Evolutionary conservation across 306 rosid species (phyloP).

Genomic region (Cajanus cajan): DNA sequence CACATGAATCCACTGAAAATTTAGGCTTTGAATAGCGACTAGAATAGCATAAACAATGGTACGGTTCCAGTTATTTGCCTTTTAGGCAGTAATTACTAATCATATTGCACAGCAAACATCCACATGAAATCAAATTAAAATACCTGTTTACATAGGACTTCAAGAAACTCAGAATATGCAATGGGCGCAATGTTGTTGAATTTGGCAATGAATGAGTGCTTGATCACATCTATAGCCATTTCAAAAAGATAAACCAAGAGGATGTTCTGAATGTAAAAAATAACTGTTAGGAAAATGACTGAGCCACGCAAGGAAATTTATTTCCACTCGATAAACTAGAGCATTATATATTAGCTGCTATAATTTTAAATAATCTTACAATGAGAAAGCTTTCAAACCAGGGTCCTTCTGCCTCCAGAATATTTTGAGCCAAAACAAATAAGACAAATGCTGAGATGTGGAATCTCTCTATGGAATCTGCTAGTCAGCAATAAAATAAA

Average conservation of each 20-base stretch:
- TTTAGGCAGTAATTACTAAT: constrained; percentile 13
- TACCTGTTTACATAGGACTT: constrained; percentile 96
- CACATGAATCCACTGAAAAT: neutral
- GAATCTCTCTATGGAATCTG: constrained; percentile 99
- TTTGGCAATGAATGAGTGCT: constrained; percentile 93
- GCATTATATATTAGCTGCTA: neutral
- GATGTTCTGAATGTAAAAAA: constrained; percentile 61
- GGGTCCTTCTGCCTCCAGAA: constrained; percentile 98
- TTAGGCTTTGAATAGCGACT: neutral
- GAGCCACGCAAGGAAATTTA: constrained; percentile 15
- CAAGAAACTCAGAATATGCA: constrained; percentile 89
- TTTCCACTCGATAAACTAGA: neutral
- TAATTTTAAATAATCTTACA: constrained; percentile 50
- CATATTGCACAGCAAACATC: neutral
- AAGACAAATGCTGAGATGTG: constrained; percentile 89
- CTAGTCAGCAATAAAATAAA: constrained; percentile 29
- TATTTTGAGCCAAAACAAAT: constrained; percentile 95
- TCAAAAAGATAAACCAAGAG: constrained; percentile 79
- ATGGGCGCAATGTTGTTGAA: constrained; percentile 87
- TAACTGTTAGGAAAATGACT: constrained; percentile 27
- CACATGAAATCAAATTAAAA: constrained; percentile 20
- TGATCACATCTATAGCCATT: constrained; percentile 82
- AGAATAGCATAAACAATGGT: constrained; percentile 4
- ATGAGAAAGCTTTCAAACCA: constrained; percentile 84
- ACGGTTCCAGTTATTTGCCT: neutral